A percentile compares a stretch with the other conserved stretches of the same genome.
Evolutionary conservation across 768 basidiomycete species (phyloP).

Genomic region (Lanmaoa rubissima): DNA sequence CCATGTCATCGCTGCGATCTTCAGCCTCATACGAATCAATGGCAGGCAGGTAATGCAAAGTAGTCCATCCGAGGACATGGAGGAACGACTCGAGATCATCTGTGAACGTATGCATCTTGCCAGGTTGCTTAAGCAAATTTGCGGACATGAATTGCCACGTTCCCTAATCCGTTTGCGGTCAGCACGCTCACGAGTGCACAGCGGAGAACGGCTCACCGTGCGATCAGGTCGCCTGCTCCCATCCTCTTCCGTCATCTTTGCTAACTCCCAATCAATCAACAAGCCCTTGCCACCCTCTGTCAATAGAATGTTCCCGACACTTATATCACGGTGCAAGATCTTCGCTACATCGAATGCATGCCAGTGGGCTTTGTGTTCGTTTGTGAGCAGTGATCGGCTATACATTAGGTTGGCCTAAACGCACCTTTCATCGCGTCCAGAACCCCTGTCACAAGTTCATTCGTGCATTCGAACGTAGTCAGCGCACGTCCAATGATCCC

Average conservation of each 20-base stretch:
- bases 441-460: neutral
- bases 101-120: slow-evolving; percentile 18
- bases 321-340: slow-evolving; percentile 29
- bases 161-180: neutral
- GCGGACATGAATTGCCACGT: neutral
- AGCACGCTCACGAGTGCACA: neutral
- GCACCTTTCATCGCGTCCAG: neutral
- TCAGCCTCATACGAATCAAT: neutral
- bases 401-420: neutral
- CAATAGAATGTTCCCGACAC: neutral
- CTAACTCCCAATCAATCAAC: slow-evolving; percentile 26
- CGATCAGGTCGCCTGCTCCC: neutral
- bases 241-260: neutral
- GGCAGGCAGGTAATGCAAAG: neutral
- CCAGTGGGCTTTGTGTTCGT: slow-evolving; percentile 17
- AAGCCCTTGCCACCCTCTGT: neutral
- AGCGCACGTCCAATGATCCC: neutral
- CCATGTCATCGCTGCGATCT: neutral
- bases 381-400: neutral
- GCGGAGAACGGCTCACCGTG: neutral
- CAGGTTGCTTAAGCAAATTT: neutral
- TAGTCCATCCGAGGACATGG: slow-evolving; percentile 3
- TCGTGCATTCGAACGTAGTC: neutral
- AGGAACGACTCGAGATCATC: slow-evolving; percentile 35
- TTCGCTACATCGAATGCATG: slow-evolving; percentile 15